phyloP scores from a whole-genome alignment of 371 early-diverging fungal genomes.

The Lichtheimia corymbifera region DNA sequence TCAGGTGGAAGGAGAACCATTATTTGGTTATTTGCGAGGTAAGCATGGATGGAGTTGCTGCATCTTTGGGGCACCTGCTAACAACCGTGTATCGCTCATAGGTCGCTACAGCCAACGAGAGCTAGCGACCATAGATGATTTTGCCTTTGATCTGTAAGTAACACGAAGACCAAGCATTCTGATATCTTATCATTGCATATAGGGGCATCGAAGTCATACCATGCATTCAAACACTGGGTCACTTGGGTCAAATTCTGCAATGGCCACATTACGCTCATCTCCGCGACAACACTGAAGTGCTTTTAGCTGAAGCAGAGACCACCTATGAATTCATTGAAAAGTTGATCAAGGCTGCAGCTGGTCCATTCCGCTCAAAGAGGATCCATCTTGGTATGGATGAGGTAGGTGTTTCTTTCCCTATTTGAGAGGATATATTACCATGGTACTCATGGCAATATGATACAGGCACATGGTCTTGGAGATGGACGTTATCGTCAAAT shows the following conservation, averaged over 20 bases:
- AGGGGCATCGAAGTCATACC: slow-evolving; percentile 87
- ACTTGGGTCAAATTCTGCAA: slow-evolving; percentile 86
- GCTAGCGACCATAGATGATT: slow-evolving; percentile 72
- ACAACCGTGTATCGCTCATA: background rate
- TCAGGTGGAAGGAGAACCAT: slow-evolving; percentile 73
- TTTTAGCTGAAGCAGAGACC: slow-evolving; percentile 68
- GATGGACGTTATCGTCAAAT: slow-evolving; percentile 78
- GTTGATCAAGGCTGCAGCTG: slow-evolving; percentile 63
- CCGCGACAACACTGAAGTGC: slow-evolving; percentile 80
- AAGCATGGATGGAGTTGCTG: background rate
- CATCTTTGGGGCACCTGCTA: background rate
- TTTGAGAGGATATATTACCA: background rate
- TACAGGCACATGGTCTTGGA: slow-evolving; percentile 77
- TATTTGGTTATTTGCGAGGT: slow-evolving; percentile 85
- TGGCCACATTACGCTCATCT: slow-evolving; percentile 82
- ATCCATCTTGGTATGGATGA: slow-evolving; percentile 92
- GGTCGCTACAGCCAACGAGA: slow-evolving; percentile 74
- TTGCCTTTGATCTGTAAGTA: slow-evolving; percentile 68
- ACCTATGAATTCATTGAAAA: slow-evolving; percentile 81
- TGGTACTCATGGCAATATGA: background rate
- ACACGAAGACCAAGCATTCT: too few species aligned
- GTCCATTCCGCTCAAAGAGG: slow-evolving; percentile 72
- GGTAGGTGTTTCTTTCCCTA: slow-evolving; percentile 18
- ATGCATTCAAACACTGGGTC: slow-evolving; percentile 90
- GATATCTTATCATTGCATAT: background rate